A percentile compares a stretch with the other conserved stretches of the same genome.
phyloP scores from a whole-genome alignment of 495 filamentous ascomycete species.

The Daldinia childiae region DNA sequence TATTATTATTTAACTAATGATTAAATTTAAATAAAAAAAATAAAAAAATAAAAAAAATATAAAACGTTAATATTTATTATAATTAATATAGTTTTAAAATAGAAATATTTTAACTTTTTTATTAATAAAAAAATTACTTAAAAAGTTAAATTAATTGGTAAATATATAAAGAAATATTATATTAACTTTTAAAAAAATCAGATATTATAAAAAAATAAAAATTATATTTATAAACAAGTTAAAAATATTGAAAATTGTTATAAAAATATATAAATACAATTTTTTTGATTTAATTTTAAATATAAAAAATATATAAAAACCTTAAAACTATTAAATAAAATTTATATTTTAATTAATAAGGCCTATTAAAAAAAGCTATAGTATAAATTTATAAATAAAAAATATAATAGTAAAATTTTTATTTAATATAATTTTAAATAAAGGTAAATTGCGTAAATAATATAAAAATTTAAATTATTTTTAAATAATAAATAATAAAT shows the following conservation, averaged over 20 bases:
- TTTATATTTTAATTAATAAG: neutral
- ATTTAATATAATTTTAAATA: neutral
- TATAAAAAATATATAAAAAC: neutral
- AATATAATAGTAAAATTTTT: neutral
- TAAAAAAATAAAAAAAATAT: too few relatives aligned
- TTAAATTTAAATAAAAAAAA: too few relatives aligned
- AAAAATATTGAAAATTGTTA: neutral
- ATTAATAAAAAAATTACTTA: neutral
- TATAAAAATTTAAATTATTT: neutral
- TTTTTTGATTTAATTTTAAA: neutral
- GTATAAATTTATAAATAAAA: too few relatives aligned
- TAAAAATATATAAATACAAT: neutral
- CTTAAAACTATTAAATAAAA: neutral
- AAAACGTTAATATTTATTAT: neutral
- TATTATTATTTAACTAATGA: too few relatives aligned
- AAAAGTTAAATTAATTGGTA: neutral
- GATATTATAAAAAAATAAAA: neutral
- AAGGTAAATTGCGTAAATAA: neutral
- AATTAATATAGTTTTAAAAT: neutral
- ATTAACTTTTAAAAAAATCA: neutral
- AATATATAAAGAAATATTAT: neutral
- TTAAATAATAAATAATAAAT: neutral
- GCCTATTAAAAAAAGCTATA: neutral
- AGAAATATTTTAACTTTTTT: neutral
- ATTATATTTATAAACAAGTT: neutral